Percentiles rank a stretch among this genome's conserved stretches.
These are phyloP conservation scores for Bolboschoenus planiculmis DNA, from an alignment of 176 grass and related monocot species.

Conservation along the genomic window DNA sequence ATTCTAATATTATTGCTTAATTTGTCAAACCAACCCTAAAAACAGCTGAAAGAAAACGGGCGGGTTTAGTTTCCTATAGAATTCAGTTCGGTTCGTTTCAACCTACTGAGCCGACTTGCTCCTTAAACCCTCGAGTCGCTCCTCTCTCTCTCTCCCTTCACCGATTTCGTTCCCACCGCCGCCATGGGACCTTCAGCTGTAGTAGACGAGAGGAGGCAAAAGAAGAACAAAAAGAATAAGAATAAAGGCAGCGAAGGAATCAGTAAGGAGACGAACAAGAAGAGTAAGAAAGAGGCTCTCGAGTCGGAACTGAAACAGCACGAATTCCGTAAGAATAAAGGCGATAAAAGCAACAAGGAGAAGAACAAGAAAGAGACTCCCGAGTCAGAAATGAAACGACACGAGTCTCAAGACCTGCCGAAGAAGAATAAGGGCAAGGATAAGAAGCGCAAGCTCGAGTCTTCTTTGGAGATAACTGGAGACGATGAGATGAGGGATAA, in stretches of 20 bases:
- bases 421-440: conserved; percentile 7
- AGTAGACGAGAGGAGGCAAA: conserved; percentile 17
- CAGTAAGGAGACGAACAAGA: conserved; percentile 15
- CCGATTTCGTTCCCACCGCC: background rate
- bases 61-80: too few relatives aligned
- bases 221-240: conserved; percentile 29
- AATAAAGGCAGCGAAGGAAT: conserved; percentile 20
- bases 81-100: background rate
- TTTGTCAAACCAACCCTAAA: too few relatives aligned
- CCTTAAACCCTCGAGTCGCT: background rate
- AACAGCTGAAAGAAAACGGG: background rate
- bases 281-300: background rate
- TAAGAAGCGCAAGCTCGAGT: conserved; percentile 42
- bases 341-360: conserved; percentile 29
- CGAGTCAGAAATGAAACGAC: background rate
- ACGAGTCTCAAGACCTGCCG: background rate
- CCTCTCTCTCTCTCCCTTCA: background rate
- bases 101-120: background rate
- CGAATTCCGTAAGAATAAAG: conserved; percentile 3
- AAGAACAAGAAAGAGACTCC: background rate
- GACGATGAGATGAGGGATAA: background rate
- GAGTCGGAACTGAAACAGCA: background rate
- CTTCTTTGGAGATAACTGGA: conserved; percentile 24
- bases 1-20: too few relatives aligned
- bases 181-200: conserved; percentile 40